These are phyloP conservation scores for Gonapodya prolifera DNA, from an alignment of 192 early-diverging fungal genomes.

Conservation along the genomic window DNA sequence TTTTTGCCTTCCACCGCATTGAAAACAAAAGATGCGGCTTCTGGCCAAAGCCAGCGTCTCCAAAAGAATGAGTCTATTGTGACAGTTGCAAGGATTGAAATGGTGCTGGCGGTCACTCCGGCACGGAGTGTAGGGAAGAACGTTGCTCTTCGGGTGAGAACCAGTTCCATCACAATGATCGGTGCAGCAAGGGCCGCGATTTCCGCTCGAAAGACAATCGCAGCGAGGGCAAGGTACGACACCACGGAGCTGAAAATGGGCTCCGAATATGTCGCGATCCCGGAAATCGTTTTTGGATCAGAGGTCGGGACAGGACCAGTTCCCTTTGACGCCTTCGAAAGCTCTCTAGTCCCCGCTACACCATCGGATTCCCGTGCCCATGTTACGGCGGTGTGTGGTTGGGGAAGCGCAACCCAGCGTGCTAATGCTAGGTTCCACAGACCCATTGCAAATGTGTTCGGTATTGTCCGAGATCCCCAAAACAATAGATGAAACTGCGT, in stretches of 20 bases:
- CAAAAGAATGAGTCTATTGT: conserved; percentile 67
- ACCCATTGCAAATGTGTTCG: conserved; percentile 74
- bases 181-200: conserved; percentile 29
- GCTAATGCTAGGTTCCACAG: conserved; percentile 38
- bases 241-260: neutral
- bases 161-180: conserved; percentile 21
- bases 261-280: conserved; percentile 9
- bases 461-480: conserved; percentile 76
- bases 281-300: conserved; percentile 17
- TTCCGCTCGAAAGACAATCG: conserved; percentile 43
- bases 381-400: neutral
- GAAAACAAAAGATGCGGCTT: conserved; percentile 59
- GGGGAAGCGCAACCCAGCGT: conserved; percentile 17
- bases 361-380: neutral
- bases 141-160: conserved; percentile 10
- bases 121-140: neutral
- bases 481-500: conserved; percentile 83
- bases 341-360: neutral
- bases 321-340: neutral
- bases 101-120: conserved; percentile 10
- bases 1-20: conserved; percentile 56
- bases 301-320: too few species aligned
- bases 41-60: conserved; percentile 59
- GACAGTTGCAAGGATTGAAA: conserved; percentile 25
- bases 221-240: neutral